Percentiles rank a stretch among this genome's conserved stretches.
Evolutionary conservation across 805 yeast species (phyloP).

Genomic region (Candida anglica): DNA sequence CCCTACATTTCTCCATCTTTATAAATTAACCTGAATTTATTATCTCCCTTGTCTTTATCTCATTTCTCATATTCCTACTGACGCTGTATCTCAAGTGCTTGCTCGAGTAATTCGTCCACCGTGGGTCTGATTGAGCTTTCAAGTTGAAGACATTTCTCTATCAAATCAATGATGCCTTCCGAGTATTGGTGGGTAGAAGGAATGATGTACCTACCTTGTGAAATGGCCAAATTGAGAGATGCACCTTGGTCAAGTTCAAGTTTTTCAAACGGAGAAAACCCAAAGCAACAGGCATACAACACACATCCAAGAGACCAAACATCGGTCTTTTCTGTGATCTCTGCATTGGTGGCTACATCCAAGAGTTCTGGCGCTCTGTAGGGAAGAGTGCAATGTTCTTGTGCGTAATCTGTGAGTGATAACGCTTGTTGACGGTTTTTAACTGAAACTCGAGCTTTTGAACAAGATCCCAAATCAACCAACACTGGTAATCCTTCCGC

Average conservation of each 20-base stretch:
- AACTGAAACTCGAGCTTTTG: slow-evolving; percentile 54
- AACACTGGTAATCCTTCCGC: slow-evolving; percentile 73
- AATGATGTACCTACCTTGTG: slow-evolving; percentile 57
- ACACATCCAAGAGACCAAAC: slow-evolving; percentile 92
- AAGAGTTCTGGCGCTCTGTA: slow-evolving; percentile 89
- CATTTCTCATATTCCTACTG: too few relatives aligned
- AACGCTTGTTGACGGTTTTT: slow-evolving; percentile 66
- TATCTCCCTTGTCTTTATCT: too few relatives aligned
- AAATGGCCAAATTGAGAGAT: slow-evolving; percentile 69
- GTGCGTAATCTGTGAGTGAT: slow-evolving; percentile 73
- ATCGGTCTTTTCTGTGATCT: slow-evolving; percentile 71
- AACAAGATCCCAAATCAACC: slow-evolving; percentile 80
- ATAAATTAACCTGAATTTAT: too few relatives aligned
- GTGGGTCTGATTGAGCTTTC: slow-evolving; percentile 62
- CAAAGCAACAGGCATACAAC: slow-evolving; percentile 71
- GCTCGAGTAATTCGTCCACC: slow-evolving; percentile 53
- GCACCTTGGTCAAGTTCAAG: slow-evolving; percentile 82
- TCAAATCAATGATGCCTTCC: slow-evolving; percentile 50
- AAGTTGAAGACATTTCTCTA: slow-evolving; percentile 56
- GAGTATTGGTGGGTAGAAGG: slow-evolving; percentile 55
- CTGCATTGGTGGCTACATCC: slow-evolving; percentile 66
- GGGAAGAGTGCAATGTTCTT: slow-evolving; percentile 80
- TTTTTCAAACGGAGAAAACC: slow-evolving; percentile 82
- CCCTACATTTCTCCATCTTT: too few relatives aligned
- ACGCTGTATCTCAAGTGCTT: slow-evolving; percentile 36